A percentile compares a stretch with the other conserved stretches of the same genome.
phyloP scores from a whole-genome alignment of 805 yeast species.

The Candida parachauliodes region DNA sequence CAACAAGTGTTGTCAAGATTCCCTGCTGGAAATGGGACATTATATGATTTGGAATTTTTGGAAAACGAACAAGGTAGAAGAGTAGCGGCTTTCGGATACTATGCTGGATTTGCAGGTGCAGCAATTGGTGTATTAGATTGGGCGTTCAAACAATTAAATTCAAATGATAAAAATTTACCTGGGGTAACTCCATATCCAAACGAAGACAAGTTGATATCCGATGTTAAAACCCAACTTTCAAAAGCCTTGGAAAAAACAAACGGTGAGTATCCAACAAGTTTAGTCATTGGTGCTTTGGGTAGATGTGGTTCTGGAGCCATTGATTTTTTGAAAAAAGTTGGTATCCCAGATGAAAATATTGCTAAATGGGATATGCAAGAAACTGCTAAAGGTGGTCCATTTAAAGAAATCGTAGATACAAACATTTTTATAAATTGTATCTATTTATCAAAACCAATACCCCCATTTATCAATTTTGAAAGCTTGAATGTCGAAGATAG shows the following conservation, averaged over 20 bases:
- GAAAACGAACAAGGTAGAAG: slow-evolving; percentile 95
- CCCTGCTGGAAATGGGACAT: slow-evolving; percentile 84
- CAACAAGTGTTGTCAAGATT: slow-evolving; percentile 82
- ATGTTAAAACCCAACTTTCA: slow-evolving; percentile 58
- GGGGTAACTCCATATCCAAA: slow-evolving; percentile 80
- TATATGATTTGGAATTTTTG: slow-evolving; percentile 92
- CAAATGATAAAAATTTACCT: slow-evolving; percentile 65
- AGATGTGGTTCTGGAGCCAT: slow-evolving; percentile 98
- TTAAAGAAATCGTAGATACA: slow-evolving; percentile 80
- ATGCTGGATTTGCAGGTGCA: slow-evolving; percentile 99
- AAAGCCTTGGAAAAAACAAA: slow-evolving; percentile 56
- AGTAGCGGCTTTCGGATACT: slow-evolving; percentile 99
- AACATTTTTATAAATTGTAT: slow-evolving; percentile 96
- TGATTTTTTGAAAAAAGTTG: slow-evolving; percentile 74
- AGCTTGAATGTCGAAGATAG: slow-evolving; percentile 64
- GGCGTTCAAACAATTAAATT: slow-evolving; percentile 82
- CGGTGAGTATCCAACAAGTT: slow-evolving; percentile 68
- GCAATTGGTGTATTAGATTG: slow-evolving; percentile 93
- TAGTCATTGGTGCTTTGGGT: slow-evolving; percentile 96
- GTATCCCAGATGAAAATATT: slow-evolving; percentile 82
- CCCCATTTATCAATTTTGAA: slow-evolving; percentile 80
- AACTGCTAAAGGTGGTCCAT: slow-evolving; percentile 97
- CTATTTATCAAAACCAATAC: slow-evolving; percentile 86
- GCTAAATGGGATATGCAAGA: slow-evolving; percentile 96
- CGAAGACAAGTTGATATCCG: slow-evolving; percentile 70